These are phyloP conservation scores for Stemphylium vesicarium DNA, from an alignment of 2,329 filamentous ascomycete species.

Conservation along the genomic window DNA sequence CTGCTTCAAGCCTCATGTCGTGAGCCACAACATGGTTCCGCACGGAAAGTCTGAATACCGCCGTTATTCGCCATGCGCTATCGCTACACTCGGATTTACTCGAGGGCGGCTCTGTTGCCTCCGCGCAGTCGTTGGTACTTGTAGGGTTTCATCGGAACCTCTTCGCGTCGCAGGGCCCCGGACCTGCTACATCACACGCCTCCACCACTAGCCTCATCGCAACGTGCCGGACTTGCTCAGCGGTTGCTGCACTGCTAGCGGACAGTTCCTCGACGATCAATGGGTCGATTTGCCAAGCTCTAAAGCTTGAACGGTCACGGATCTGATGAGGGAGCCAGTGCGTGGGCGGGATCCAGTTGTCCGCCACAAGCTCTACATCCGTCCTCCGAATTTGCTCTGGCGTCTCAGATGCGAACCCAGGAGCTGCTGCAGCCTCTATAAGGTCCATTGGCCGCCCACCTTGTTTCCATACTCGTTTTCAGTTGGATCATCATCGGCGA, in stretches of 20 bases:
- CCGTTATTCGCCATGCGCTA: conserved; percentile 36
- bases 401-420: conserved; percentile 45
- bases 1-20: conserved; percentile 26
- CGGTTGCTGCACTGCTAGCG: conserved; percentile 36
- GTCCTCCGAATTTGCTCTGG: conserved; percentile 46
- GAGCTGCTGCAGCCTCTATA: conserved; percentile 45
- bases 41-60: conserved; percentile 39
- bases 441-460: conserved; percentile 47
- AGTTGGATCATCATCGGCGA: conserved; percentile 46
- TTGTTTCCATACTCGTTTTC: conserved; percentile 47
- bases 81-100: conserved; percentile 17
- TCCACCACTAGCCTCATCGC: conserved; percentile 38
- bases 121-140: conserved; percentile 43
- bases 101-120: conserved; percentile 38
- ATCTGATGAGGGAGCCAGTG: conserved; percentile 39
- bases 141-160: conserved; percentile 42
- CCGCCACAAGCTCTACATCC: conserved; percentile 44
- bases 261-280: conserved; percentile 38
- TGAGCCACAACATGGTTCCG: conserved; percentile 30
- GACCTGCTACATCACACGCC: conserved; percentile 46
- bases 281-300: conserved; percentile 35
- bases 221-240: conserved; percentile 29
- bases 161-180: conserved; percentile 47
- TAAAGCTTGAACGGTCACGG: conserved; percentile 42
- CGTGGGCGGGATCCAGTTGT: conserved; percentile 41